These are phyloP conservation scores for Cladophialophora carrionii DNA, from an alignment of 2,329 filamentous ascomycete species.

Conservation along the genomic window DNA sequence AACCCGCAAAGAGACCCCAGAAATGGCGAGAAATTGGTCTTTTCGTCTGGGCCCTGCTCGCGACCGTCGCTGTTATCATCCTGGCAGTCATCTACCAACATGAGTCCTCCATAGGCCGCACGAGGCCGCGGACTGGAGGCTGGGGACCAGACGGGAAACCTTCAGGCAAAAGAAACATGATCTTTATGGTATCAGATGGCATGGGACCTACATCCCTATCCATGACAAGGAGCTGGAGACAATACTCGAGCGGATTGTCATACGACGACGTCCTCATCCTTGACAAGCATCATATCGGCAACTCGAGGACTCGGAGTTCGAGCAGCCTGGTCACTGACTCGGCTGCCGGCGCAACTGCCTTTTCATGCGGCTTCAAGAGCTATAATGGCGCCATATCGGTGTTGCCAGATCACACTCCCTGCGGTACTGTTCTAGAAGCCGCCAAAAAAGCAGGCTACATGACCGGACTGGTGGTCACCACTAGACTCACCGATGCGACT, in stretches of 20 bases:
- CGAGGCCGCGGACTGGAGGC: slow-evolving; percentile 38
- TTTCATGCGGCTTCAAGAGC: slow-evolving; percentile 88
- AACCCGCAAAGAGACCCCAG: slow-evolving; percentile 52
- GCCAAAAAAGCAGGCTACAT: slow-evolving; percentile 89
- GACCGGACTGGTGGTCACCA: slow-evolving; percentile 93
- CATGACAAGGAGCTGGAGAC: slow-evolving; percentile 82
- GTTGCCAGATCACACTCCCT: slow-evolving; percentile 80
- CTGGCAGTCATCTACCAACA: slow-evolving; percentile 80
- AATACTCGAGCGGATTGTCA: slow-evolving; percentile 73
- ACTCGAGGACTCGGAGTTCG: slow-evolving; percentile 81
- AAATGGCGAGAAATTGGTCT: slow-evolving; percentile 74
- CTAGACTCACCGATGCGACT: slow-evolving; percentile 91
- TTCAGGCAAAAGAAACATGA: slow-evolving; percentile 80
- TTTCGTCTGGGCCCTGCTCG: slow-evolving; percentile 80
- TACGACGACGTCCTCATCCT: slow-evolving; percentile 75
- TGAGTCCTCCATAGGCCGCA: slow-evolving; percentile 52
- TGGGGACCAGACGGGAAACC: slow-evolving; percentile 51
- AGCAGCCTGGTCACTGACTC: slow-evolving; percentile 90
- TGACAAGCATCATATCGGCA: slow-evolving; percentile 87
- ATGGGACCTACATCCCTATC: slow-evolving; percentile 94
- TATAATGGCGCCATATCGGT: slow-evolving; percentile 97
- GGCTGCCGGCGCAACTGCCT: slow-evolving; percentile 95
- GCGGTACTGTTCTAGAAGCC: slow-evolving; percentile 90
- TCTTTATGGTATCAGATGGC: slow-evolving; percentile 99
- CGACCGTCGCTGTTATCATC: slow-evolving; percentile 76